Base-by-base conservation (phyloP, 2,329 filamentous ascomycete genomes). In the Ophiostoma sp. region DNA sequence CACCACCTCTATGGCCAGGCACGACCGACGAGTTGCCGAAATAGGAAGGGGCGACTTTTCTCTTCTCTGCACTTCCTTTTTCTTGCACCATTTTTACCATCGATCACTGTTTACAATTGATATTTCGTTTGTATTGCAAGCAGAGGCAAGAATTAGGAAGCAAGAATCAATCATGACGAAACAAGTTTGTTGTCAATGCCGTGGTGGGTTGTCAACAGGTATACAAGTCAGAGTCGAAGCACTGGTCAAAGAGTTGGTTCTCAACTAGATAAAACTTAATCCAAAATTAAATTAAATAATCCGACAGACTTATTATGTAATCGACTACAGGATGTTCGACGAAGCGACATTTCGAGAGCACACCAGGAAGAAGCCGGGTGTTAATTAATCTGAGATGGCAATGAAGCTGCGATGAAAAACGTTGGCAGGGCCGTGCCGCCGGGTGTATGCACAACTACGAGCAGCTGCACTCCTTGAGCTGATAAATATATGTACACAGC, bases 21-120 rank as follows among this genome's bases (percentile, higher is more conserved):
- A 57, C 52, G 52, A 57, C 52, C 52, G 52, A 27, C 52, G 8
- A 27, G 23, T 57, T 57, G 52, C 52, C 52, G 52, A 57, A 57
- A 4, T 27, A 57, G 52, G 52, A 57, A 57, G 52, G 52, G 52
- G 52, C n/a, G 8, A 27, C 4, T 27, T 27, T 10, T 23, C 5
- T 17, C 44, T 48, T 48, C 44, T 48, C 7, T 20, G 15, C 13
- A 17, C 6, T 48, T 48, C 44, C 27, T 31, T 31, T 31, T 13
- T 11, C 39, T 41, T 57, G 17, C 23, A 27, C 10, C 4, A 3
- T 23, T 48, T 8, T 48, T 8, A 48, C 6, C 44, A 48, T 48
- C 17, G 6, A n/a, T n/a, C 20, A 3, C 0, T 48, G 20, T 10
- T 48, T 0, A 7, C 20, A 48, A 15, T 17, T 11, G 15, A 27